Evolutionary conservation across 306 rosid species (phyloP).

Genomic region (Prunus mongolica): DNA sequence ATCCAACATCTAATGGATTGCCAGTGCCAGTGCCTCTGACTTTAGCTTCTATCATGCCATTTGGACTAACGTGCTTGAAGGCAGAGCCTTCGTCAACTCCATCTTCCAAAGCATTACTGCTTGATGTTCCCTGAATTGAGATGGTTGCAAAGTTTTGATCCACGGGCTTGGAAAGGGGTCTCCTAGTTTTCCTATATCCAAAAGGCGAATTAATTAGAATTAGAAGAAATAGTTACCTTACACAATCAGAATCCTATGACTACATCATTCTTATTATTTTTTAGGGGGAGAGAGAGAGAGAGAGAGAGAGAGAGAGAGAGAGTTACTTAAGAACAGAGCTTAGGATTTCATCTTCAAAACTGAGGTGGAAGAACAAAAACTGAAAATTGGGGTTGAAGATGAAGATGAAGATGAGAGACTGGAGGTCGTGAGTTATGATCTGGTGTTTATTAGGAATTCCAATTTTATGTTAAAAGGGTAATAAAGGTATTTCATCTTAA

Average conservation of each 20-base stretch:
- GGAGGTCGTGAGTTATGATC: too few relatives aligned
- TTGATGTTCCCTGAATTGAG: slow-evolving; percentile 22
- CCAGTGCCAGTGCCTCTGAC: slow-evolving; percentile 27
- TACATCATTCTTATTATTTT: not conserved
- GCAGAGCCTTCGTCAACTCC: slow-evolving; percentile 11
- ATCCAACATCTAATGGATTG: not conserved
- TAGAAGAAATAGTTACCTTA: not conserved
- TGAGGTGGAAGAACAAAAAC: too few relatives aligned
- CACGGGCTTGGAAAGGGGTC: slow-evolving; percentile 30
- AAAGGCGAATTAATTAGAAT: slow-evolving; percentile 5
- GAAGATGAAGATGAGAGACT: too few relatives aligned
- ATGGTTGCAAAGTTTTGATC: slow-evolving; percentile 27
- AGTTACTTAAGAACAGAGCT: rapidly evolving
- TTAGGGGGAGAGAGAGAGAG: too few relatives aligned
- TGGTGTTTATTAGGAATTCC: too few relatives aligned
- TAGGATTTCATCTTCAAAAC: too few relatives aligned
- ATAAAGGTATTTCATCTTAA: too few relatives aligned
- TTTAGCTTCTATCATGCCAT: slow-evolving; percentile 25
- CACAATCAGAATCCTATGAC: slow-evolving; percentile 3
- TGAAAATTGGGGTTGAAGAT: too few relatives aligned
- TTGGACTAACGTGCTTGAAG: not conserved
- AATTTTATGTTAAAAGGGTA: too few relatives aligned
- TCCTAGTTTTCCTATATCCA: slow-evolving; percentile 42
- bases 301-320: too few relatives aligned
- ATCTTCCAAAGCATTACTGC: slow-evolving; percentile 23